Evolutionary conservation across 2,329 filamentous ascomycete genomes (phyloP).

Genomic region (Penicillium sp.): DNA sequence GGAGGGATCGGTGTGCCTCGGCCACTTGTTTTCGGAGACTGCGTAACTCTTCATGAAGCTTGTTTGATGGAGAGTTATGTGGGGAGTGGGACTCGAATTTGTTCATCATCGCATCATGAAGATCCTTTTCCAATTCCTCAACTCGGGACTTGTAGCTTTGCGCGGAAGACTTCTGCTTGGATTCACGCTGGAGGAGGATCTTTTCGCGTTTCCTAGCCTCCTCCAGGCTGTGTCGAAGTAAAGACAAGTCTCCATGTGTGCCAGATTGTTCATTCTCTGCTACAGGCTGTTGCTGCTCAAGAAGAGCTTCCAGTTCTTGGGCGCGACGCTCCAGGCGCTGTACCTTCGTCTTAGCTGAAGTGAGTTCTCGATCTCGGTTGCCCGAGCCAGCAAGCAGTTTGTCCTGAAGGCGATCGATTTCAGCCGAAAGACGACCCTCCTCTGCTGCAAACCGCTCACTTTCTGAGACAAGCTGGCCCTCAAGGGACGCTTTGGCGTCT

Average conservation of each 20-base stretch:
- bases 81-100: conserved; percentile 54
- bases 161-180: conserved; percentile 60
- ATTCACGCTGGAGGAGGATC: conserved; percentile 64
- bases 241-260: conserved; percentile 52
- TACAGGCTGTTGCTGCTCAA: conserved; percentile 56
- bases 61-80: conserved; percentile 49
- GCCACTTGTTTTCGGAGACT: conserved; percentile 61
- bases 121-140: conserved; percentile 63
- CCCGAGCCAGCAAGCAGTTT: conserved; percentile 47
- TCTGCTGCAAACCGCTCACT: conserved; percentile 65
- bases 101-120: conserved; percentile 59
- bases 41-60: conserved; percentile 52
- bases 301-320: conserved; percentile 50
- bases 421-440: conserved; percentile 57
- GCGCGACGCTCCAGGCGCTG: conserved; percentile 61
- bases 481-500: conserved; percentile 62
- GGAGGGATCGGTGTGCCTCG: conserved; percentile 58
- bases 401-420: conserved; percentile 51
- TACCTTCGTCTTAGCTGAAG: conserved; percentile 58
- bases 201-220: conserved; percentile 65
- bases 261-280: conserved; percentile 34
- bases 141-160: conserved; percentile 65
- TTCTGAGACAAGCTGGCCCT: conserved; percentile 64
- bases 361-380: conserved; percentile 49
- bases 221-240: conserved; percentile 62